phyloP scores from a whole-genome alignment of 371 early-diverging fungal species.

The Entomophthora muscae region DNA sequence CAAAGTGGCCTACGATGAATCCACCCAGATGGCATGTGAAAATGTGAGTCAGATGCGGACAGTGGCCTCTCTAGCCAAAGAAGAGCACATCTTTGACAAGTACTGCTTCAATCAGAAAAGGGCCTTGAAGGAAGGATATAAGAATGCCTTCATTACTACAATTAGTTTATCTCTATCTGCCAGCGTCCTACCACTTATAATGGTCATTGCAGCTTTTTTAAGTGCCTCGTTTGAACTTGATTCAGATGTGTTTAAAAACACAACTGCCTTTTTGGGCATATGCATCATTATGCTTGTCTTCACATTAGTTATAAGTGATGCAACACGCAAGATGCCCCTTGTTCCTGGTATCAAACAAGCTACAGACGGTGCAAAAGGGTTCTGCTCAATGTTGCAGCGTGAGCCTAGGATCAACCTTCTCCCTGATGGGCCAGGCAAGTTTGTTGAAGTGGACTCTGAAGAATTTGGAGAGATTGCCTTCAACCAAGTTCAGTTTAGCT shows the following conservation, averaged over 20 bases:
- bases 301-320: constrained; percentile 6
- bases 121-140: constrained; percentile 37
- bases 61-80: constrained; percentile 63
- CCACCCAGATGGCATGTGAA: constrained; percentile 57
- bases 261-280: not conserved
- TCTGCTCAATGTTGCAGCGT: constrained; percentile 36
- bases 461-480: constrained; percentile 33
- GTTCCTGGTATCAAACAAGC: constrained; percentile 21
- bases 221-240: constrained; percentile 10
- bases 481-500: constrained; percentile 47
- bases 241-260: too few relatives aligned
- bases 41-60: constrained; percentile 65
- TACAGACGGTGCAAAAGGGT: constrained; percentile 52
- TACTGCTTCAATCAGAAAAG: constrained; percentile 30
- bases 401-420: constrained; percentile 20
- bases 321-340: constrained; percentile 7
- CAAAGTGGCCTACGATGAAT: constrained; percentile 39
- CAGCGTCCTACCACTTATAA: constrained; percentile 33
- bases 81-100: constrained; percentile 31
- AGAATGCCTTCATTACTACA: constrained; percentile 28
- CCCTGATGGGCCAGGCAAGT: constrained; percentile 17
- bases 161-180: constrained; percentile 44
- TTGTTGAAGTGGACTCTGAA: constrained; percentile 20
- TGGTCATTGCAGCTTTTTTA: constrained; percentile 35
- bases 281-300: constrained; percentile 12